A percentile compares a stretch with the other conserved stretches of the same genome.
phyloP scores from a whole-genome alignment of 176 grass and related monocot species.

The Miscanthus lutarioriparius region DNA sequence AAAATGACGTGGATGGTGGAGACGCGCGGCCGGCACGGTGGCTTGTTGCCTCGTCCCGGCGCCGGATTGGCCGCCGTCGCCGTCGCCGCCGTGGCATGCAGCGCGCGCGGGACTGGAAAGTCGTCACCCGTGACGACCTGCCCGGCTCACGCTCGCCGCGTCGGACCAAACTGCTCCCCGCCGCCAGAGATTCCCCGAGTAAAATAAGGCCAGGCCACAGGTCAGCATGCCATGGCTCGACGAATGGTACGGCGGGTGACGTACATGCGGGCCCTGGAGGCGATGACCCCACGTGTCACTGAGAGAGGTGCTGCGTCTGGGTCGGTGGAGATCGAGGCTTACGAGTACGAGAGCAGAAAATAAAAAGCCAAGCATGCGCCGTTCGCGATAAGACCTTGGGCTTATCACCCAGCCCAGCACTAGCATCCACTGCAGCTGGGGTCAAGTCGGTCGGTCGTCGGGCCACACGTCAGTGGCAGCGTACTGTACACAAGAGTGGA shows the following conservation, averaged over 20 bases:
- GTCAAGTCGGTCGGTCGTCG: accelerated
- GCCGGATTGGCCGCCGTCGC: background rate
- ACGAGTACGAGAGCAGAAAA: no score
- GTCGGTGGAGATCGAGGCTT: no score
- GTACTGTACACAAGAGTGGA: background rate
- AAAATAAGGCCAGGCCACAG: background rate
- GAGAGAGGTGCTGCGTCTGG: background rate
- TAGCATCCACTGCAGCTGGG: background rate
- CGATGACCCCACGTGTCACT: background rate
- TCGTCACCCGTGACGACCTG: background rate
- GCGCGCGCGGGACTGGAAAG: no score
- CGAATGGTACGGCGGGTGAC: no score
- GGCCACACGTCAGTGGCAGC: background rate
- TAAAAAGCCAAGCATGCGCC: background rate
- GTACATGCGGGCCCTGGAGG: no score
- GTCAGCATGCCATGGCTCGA: no score
- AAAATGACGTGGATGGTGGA: background rate
- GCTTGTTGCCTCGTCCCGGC: background rate
- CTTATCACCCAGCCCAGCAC: background rate
- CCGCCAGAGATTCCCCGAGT: background rate
- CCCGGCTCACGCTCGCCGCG: slow-evolving; percentile 33
- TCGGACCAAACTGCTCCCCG: background rate
- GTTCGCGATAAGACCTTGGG: background rate
- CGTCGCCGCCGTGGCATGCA: background rate
- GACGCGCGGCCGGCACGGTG: background rate